Percentiles rank a stretch among this genome's conserved stretches.
Evolutionary conservation across 225 moss, liverwort and hornwort genomes (phyloP).

Genomic region (Takakia lepidozioides): DNA sequence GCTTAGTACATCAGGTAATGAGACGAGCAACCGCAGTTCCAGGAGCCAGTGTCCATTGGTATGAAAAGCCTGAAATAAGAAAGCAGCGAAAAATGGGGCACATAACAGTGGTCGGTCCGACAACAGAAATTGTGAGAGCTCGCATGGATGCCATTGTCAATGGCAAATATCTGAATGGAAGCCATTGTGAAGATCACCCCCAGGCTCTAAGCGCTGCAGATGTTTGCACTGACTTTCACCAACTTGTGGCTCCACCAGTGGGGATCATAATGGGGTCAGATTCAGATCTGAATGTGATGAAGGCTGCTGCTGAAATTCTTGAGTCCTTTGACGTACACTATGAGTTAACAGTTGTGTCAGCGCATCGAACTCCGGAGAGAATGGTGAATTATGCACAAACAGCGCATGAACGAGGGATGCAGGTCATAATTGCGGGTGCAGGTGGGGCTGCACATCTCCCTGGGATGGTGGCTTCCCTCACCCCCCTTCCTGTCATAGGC

Average conservation of each 20-base stretch:
- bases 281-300: conserved; percentile 90
- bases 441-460: conserved; percentile 92
- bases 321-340: conserved; percentile 58
- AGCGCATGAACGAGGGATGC: conserved; percentile 71
- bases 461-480: conserved; percentile 90
- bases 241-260: conserved; percentile 39
- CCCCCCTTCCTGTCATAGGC: conserved; percentile 89
- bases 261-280: conserved; percentile 95
- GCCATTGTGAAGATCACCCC: conserved; percentile 10
- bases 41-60: conserved; percentile 89
- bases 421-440: conserved; percentile 91
- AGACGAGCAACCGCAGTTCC: conserved; percentile 64
- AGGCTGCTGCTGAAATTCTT: conserved; percentile 75
- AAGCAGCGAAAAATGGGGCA: conserved; percentile 94
- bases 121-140: conserved; percentile 34
- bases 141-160: conserved; percentile 57
- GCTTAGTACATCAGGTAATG: conserved; percentile 48
- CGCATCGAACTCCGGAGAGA: conserved; percentile 90
- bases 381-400: conserved; percentile 81
- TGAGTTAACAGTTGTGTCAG: conserved; percentile 85
- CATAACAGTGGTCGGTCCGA: conserved; percentile 73
- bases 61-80: conserved; percentile 90
- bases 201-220: too few relatives aligned
- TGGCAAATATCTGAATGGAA: conserved; percentile 29
- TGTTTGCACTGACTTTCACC: too few relatives aligned